Percentiles rank a stretch among this genome's conserved stretches.
phyloP scores from a whole-genome alignment of 345 rosid genomes.

The Streptanthus diversifolius region DNA sequence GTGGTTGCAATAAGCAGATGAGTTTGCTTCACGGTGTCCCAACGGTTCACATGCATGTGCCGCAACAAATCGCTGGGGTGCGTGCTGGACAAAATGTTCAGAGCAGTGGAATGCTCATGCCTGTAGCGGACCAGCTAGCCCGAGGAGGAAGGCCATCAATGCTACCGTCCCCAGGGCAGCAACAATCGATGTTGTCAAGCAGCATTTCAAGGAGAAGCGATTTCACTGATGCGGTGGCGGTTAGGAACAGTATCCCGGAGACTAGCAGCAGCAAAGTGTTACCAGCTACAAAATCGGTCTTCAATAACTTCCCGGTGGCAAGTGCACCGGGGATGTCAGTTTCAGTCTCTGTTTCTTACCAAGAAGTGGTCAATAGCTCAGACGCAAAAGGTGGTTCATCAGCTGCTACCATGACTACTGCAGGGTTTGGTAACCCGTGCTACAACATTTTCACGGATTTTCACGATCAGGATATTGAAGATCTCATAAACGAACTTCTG shows the following conservation, averaged over 20 bases:
- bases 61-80: slow-evolving; percentile 38
- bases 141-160: slow-evolving; percentile 37
- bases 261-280: slow-evolving; percentile 44
- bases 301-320: slow-evolving; percentile 51
- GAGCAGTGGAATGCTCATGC: slow-evolving; percentile 54
- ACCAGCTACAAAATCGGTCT: slow-evolving; percentile 40
- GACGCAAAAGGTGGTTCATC: slow-evolving; percentile 41
- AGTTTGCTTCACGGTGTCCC: slow-evolving; percentile 70
- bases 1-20: slow-evolving; percentile 43
- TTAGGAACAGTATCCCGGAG: slow-evolving; percentile 48
- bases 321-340: slow-evolving; percentile 50
- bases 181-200: slow-evolving; percentile 43
- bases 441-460: slow-evolving; percentile 58
- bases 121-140: too few relatives aligned
- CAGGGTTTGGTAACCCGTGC: slow-evolving; percentile 43
- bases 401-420: slow-evolving; percentile 12
- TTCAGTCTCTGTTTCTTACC: slow-evolving; percentile 46
- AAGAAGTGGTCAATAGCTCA: slow-evolving; percentile 52
- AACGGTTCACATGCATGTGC: slow-evolving; percentile 50
- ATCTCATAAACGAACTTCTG: slow-evolving; percentile 83
- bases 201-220: slow-evolving; percentile 50
- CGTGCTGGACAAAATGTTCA: slow-evolving; percentile 39
- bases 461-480: slow-evolving; percentile 62
- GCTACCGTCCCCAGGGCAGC: slow-evolving; percentile 20
- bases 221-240: slow-evolving; percentile 38